These are phyloP conservation scores for Fusarium illudens DNA, from an alignment of 2,329 filamentous ascomycete species.

Conservation along the genomic window DNA sequence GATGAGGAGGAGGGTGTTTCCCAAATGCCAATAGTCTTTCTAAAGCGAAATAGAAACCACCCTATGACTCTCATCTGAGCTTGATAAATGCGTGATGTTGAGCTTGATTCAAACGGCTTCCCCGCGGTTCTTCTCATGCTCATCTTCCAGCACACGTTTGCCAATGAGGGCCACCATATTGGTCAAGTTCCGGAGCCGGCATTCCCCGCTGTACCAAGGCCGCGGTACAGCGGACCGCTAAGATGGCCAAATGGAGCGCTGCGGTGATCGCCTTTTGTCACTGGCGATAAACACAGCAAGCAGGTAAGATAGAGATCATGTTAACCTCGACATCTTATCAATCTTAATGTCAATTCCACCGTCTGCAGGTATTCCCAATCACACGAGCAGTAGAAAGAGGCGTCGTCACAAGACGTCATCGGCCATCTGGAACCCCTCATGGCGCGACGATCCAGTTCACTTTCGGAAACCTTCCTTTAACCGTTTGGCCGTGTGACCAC, in stretches of 20 bases:
- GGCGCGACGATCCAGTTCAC: conserved; percentile 11
- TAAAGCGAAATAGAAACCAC: too few species aligned
- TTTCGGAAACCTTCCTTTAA: conserved; percentile 1
- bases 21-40: too few species aligned
- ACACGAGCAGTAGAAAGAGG: not conserved
- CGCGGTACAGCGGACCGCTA: not conserved
- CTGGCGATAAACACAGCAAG: not conserved
- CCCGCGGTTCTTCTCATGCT: not conserved
- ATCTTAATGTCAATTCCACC: not conserved
- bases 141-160: not conserved
- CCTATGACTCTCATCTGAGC: too few species aligned
- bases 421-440: conserved; percentile 7
- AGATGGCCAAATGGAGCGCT: not conserved
- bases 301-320: not conserved
- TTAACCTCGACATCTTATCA: not conserved
- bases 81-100: not conserved
- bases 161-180: not conserved
- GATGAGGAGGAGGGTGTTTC: too few species aligned
- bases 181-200: not conserved
- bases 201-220: not conserved
- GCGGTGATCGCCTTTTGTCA: not conserved
- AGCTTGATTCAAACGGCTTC: not conserved
- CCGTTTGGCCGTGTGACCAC: not conserved
- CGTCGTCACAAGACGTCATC: conserved; percentile 6
- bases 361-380: not conserved